Evolutionary conservation across 2,329 filamentous ascomycete species (phyloP).

Genomic region (Pseudocercospora cruenta): DNA sequence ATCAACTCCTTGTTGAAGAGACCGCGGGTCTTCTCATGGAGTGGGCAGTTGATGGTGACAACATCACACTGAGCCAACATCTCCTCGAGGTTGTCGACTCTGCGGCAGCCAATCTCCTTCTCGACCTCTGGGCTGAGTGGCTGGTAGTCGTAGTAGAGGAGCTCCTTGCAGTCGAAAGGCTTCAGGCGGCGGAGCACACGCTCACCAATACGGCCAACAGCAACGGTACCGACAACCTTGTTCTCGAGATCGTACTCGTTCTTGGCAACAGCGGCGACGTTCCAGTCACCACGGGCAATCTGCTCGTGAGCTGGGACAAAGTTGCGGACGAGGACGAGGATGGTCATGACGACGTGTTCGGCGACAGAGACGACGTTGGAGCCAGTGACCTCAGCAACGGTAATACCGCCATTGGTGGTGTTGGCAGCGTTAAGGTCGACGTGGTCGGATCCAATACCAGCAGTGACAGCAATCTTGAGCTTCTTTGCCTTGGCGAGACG

Average conservation of each 20-base stretch:
- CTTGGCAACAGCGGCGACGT: conserved; percentile 95
- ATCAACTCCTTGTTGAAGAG: conserved; percentile 99
- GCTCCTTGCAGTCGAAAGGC: conserved; percentile 99
- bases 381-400: conserved; percentile 95
- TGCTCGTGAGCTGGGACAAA: conserved; percentile 97
- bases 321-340: conserved; percentile 93
- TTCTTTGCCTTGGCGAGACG: conserved; percentile 98
- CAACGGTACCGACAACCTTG: conserved; percentile 98
- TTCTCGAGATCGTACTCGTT: conserved; percentile 96
- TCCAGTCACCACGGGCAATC: conserved; percentile 86
- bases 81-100: conserved; percentile 88
- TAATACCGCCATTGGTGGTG: conserved; percentile 97
- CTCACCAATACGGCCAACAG: conserved; percentile 96
- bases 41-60: conserved; percentile 98
- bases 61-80: conserved; percentile 93
- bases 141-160: conserved; percentile 99
- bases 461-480: conserved; percentile 94
- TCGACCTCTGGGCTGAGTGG: conserved; percentile 82
- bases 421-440: conserved; percentile 96
- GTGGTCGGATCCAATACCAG: conserved; percentile 97
- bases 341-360: conserved; percentile 99
- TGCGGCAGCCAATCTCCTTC: conserved; percentile 92
- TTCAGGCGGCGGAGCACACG: conserved; percentile 94
- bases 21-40: conserved; percentile 96
- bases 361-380: conserved; percentile 98